Percentiles rank a stretch among this genome's conserved stretches.
Evolutionary conservation across 257 asterid species (phyloP).

Genomic region (Misopates orontium): DNA sequence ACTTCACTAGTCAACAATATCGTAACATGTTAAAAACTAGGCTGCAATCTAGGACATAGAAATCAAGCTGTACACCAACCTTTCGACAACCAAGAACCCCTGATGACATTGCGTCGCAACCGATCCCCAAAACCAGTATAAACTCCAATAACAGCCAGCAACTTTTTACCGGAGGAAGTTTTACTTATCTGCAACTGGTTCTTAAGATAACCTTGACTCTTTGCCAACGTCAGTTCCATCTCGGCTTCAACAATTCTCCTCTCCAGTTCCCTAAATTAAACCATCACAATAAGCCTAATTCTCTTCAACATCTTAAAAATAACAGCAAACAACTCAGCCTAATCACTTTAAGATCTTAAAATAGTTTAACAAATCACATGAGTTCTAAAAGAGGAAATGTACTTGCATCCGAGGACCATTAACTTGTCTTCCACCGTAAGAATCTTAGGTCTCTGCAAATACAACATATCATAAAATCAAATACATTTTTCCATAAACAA

Average conservation of each 20-base stretch:
- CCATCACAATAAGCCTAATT: slow-evolving; percentile 12
- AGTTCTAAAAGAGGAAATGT: slow-evolving; percentile 35
- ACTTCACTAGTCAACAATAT: slow-evolving; percentile 6
- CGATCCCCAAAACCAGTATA: slow-evolving; percentile 87
- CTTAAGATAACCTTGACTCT: slow-evolving; percentile 90
- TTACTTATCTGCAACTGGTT: slow-evolving; percentile 58
- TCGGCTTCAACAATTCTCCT: slow-evolving; percentile 79
- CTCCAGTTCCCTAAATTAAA: slow-evolving; percentile 58
- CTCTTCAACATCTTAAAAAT: background rate
- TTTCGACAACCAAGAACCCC: slow-evolving; percentile 84
- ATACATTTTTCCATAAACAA: slow-evolving; percentile 10
- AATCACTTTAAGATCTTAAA: slow-evolving; percentile 12
- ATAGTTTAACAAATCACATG: slow-evolving; percentile 1
- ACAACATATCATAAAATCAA: slow-evolving; percentile 24
- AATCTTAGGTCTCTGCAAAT: slow-evolving; percentile 74
- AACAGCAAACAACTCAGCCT: slow-evolving; percentile 8
- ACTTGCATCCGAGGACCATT: slow-evolving; percentile 87
- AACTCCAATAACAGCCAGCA: slow-evolving; percentile 85
- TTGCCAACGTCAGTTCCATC: slow-evolving; percentile 88
- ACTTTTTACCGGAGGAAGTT: slow-evolving; percentile 51
- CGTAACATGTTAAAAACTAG: background rate
- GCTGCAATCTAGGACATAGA: background rate
- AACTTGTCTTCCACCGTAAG: slow-evolving; percentile 87
- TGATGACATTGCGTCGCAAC: slow-evolving; percentile 62
- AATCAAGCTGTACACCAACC: slow-evolving; percentile 43